A percentile compares a stretch with the other conserved stretches of the same genome.
Evolutionary conservation across 1,284 basidiomycete species (phyloP).

Genomic region (Mycena citricolor): DNA sequence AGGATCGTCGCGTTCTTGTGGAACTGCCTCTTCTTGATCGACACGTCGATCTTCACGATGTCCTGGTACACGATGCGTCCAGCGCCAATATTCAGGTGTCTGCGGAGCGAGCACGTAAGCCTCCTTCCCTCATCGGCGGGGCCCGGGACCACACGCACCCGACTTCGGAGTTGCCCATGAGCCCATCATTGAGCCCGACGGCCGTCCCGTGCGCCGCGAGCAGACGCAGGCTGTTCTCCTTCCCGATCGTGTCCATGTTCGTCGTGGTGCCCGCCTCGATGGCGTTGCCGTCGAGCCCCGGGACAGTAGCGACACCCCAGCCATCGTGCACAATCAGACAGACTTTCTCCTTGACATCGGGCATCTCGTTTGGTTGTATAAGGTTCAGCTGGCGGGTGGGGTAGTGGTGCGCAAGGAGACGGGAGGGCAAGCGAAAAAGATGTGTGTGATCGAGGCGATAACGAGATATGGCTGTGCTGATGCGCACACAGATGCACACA

Average conservation of each 20-base stretch:
- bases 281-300: conserved; percentile 80
- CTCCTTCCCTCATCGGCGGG: no score
- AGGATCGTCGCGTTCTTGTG: conserved; percentile 77
- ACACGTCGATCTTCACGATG: conserved; percentile 88
- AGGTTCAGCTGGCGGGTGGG: neutral
- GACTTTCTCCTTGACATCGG: conserved; percentile 13
- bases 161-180: conserved; percentile 96
- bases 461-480: no score
- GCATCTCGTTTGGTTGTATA: neutral
- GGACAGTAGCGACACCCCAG: conserved; percentile 76
- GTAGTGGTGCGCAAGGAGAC: neutral
- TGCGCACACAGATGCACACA: no score
- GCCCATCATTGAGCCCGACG: conserved; percentile 85
- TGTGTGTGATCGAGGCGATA: neutral
- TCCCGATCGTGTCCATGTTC: conserved; percentile 84
- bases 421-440: conserved; percentile 6
- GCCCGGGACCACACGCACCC: conserved; percentile 74
- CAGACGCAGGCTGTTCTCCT: conserved; percentile 70
- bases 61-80: conserved; percentile 94
- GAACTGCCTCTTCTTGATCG: conserved; percentile 86
- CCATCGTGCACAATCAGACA: conserved; percentile 83
- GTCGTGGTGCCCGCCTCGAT: conserved; percentile 81
- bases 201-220: conserved; percentile 85
- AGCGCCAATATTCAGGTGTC: conserved; percentile 90
- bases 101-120: no score